These are phyloP conservation scores for Starmerella sirachaensis DNA, from an alignment of 805 yeast genomes.

Conservation along the genomic window DNA sequence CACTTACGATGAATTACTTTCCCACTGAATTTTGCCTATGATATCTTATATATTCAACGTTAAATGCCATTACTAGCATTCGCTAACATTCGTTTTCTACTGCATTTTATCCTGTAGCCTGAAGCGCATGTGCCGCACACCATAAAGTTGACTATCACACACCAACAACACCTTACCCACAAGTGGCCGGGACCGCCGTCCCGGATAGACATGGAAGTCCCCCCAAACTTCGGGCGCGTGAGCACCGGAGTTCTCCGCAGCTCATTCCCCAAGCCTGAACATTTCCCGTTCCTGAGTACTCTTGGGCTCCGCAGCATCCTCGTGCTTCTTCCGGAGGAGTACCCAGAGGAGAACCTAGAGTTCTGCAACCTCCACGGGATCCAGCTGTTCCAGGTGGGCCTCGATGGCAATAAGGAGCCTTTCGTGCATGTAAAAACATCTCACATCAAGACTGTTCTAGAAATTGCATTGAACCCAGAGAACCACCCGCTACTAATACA, in stretches of 20 bases:
- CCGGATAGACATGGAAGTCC: slow-evolving; percentile 34
- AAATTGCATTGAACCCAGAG: slow-evolving; percentile 66
- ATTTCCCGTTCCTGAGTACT: slow-evolving; percentile 54
- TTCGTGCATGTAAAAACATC: slow-evolving; percentile 39
- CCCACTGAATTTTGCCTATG: background rate
- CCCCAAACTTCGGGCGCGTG: slow-evolving; percentile 86
- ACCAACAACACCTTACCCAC: too few relatives aligned
- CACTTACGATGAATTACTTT: background rate
- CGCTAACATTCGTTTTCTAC: too few relatives aligned
- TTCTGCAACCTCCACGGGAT: slow-evolving; percentile 54
- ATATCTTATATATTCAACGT: background rate
- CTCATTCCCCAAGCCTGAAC: slow-evolving; percentile 79
- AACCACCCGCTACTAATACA: slow-evolving; percentile 90
- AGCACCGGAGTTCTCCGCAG: slow-evolving; percentile 68
- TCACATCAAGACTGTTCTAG: slow-evolving; percentile 65
- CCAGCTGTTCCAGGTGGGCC: slow-evolving; percentile 70
- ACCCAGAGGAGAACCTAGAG: slow-evolving; percentile 62
- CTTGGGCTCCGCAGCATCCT: slow-evolving; percentile 61
- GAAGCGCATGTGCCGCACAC: too few relatives aligned
- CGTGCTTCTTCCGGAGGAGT: slow-evolving; percentile 82
- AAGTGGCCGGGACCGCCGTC: too few relatives aligned
- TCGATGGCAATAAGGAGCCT: slow-evolving; percentile 73
- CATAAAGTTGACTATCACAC: too few relatives aligned
- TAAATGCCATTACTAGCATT: too few relatives aligned
- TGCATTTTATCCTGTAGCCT: too few relatives aligned